Percentiles rank a stretch among this genome's conserved stretches.
phyloP scores from a whole-genome alignment of 2,329 filamentous ascomycete species.

The Sphaerulina populicola region DNA sequence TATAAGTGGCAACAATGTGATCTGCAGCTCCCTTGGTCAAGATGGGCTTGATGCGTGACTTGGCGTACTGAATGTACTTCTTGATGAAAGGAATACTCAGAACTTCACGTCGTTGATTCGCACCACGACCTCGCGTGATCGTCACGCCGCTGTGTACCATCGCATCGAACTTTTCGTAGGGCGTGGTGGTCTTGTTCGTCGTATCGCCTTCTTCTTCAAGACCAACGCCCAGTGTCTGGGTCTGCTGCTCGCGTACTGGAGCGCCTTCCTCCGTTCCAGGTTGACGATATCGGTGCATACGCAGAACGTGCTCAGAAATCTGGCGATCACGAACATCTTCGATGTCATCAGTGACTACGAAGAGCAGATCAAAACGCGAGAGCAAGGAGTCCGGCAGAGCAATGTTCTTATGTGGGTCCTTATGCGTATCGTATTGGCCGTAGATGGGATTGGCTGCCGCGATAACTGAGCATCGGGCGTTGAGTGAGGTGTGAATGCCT shows the following conservation, averaged over 20 bases:
- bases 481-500: slow-evolving; percentile 93
- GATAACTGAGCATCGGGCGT: slow-evolving; percentile 91
- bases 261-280: slow-evolving; percentile 89
- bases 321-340: slow-evolving; percentile 85
- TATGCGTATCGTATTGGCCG: slow-evolving; percentile 96
- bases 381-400: slow-evolving; percentile 91
- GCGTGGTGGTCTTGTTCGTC: slow-evolving; percentile 69
- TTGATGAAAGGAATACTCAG: slow-evolving; percentile 97
- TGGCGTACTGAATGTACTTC: slow-evolving; percentile 98
- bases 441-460: slow-evolving; percentile 97
- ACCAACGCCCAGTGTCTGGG: slow-evolving; percentile 79
- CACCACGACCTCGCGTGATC: slow-evolving; percentile 62
- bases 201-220: slow-evolving; percentile 62
- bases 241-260: slow-evolving; percentile 78
- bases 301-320: slow-evolving; percentile 90
- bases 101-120: slow-evolving; percentile 72
- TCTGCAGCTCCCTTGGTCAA: slow-evolving; percentile 86
- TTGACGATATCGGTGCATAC: slow-evolving; percentile 93
- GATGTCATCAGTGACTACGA: slow-evolving; percentile 96
- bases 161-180: slow-evolving; percentile 91
- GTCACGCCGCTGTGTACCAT: slow-evolving; percentile 93
- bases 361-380: slow-evolving; percentile 96
- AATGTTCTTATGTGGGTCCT: slow-evolving; percentile 98
- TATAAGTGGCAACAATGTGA: slow-evolving; percentile 84
- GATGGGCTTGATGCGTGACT: slow-evolving; percentile 79